phyloP scores from a whole-genome alignment of 768 basidiomycete genomes.

The Tulasnella sp. region DNA sequence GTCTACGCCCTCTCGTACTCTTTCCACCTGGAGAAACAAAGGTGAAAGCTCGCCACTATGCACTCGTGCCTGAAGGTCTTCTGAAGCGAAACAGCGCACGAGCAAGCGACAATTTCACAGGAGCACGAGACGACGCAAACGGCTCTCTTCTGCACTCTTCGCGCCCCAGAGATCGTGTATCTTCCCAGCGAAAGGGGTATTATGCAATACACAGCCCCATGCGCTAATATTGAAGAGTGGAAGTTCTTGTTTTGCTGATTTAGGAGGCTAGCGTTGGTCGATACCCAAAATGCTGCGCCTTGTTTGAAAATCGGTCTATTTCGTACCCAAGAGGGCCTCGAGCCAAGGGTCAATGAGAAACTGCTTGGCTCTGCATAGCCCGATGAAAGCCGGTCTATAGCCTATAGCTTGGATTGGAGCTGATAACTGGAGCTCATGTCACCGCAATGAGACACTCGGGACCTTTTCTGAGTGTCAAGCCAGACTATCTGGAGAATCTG shows the following conservation, averaged over 20 bases:
- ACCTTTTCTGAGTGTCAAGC: not conserved
- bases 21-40: not conserved
- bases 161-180: not conserved
- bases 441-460: not conserved
- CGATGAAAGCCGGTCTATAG: not conserved
- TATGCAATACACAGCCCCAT: not conserved
- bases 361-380: not conserved
- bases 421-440: not conserved
- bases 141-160: too few relatives aligned
- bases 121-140: not conserved
- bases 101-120: not conserved
- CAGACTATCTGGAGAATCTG: not conserved
- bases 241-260: not conserved
- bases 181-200: not conserved
- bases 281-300: not conserved
- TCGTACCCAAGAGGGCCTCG: not conserved
- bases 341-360: not conserved
- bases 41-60: not conserved
- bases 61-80: not conserved
- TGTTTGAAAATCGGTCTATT: not conserved
- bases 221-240: not conserved
- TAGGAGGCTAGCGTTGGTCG: not conserved
- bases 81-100: not conserved
- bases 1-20: not conserved
- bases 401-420: not conserved